Conservation (phyloP, 2,329 filamentous ascomycete genomes). For the Fonsecaea monophora region DNA sequence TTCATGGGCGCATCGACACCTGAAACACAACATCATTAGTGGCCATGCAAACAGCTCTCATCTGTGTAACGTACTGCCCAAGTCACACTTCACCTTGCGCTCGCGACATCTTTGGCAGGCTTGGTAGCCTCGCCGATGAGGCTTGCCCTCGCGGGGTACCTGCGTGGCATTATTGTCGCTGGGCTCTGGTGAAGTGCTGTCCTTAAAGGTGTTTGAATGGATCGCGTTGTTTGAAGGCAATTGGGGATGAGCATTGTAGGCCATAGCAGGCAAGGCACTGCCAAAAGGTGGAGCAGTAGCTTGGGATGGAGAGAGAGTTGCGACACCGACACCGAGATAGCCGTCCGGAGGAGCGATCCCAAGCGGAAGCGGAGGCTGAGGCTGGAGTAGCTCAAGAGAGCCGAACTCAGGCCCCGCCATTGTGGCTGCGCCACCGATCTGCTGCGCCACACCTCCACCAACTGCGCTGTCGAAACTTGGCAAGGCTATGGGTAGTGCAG, state of each 20-base stretch:
- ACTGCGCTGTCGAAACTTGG: neutral
- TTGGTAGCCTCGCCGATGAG: conserved; percentile 56
- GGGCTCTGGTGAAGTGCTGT: conserved; percentile 41
- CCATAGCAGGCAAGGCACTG: conserved; percentile 25
- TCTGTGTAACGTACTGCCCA: conserved; percentile 50
- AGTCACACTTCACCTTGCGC: conserved; percentile 58
- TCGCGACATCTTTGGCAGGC: conserved; percentile 58
- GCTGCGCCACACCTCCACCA: neutral
- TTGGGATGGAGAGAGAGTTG: conserved; percentile 13
- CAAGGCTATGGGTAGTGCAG: neutral
- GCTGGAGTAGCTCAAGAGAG: neutral
- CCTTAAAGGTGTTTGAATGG: conserved; percentile 22
- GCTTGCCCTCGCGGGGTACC: conserved; percentile 23
- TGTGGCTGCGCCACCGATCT: neutral
- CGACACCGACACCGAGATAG: conserved; percentile 32
- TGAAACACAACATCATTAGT: conserved; percentile 39
- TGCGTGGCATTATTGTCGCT: conserved; percentile 45
- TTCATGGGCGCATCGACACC: conserved; percentile 90
- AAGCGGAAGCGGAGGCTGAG: conserved; percentile 7
- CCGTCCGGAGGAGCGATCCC: conserved; percentile 18
- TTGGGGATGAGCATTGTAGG: conserved; percentile 28
- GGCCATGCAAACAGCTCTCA: conserved; percentile 17
- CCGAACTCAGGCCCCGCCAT: neutral
- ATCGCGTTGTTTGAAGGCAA: conserved; percentile 16
- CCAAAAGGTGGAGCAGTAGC: conserved; percentile 13